phyloP scores from a whole-genome alignment of 1,139 yeast species.

The Geotrichum restrictum region DNA sequence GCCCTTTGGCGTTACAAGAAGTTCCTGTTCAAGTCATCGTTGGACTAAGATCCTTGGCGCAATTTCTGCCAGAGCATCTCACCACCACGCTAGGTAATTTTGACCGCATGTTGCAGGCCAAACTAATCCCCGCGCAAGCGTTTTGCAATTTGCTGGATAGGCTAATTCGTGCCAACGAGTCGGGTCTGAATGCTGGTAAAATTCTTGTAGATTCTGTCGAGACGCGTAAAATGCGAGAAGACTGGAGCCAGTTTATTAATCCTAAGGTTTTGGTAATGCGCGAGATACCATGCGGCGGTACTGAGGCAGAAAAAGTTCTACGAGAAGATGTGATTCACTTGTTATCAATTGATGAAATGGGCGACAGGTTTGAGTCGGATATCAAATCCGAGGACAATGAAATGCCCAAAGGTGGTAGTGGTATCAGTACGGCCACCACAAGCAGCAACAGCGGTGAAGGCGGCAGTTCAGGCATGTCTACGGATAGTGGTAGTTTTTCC shows the following conservation, averaged over 20 bases:
- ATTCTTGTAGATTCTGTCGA: conserved; percentile 49
- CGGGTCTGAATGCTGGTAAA: conserved; percentile 54
- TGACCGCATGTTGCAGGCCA: conserved; percentile 48
- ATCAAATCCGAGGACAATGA: conserved; percentile 16
- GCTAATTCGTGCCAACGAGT: conserved; percentile 55
- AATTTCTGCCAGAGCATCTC: conserved; percentile 32
- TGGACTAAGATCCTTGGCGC: conserved; percentile 35
- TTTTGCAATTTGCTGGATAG: conserved; percentile 58
- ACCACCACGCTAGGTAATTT: conserved; percentile 41
- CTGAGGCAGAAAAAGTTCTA: conserved; percentile 43
- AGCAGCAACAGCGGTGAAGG: not conserved
- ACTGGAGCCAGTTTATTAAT: conserved; percentile 56
- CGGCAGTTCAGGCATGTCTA: conserved; percentile 4
- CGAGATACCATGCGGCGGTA: conserved; percentile 53
- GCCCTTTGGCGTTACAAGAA: conserved; percentile 61
- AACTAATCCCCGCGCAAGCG: conserved; percentile 52
- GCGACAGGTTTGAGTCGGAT: conserved; percentile 10
- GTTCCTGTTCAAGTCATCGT: conserved; percentile 55
- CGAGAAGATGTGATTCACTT: conserved; percentile 45
- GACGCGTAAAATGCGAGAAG: conserved; percentile 52
- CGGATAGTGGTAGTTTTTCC: conserved; percentile 15
- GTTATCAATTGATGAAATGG: conserved; percentile 28
- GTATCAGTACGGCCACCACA: not conserved
- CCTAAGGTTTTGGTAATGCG: conserved; percentile 49
- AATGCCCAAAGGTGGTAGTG: not conserved